Conservation (phyloP, 2,329 filamentous ascomycete species). For the Alternaria novae-zelandiae region DNA sequence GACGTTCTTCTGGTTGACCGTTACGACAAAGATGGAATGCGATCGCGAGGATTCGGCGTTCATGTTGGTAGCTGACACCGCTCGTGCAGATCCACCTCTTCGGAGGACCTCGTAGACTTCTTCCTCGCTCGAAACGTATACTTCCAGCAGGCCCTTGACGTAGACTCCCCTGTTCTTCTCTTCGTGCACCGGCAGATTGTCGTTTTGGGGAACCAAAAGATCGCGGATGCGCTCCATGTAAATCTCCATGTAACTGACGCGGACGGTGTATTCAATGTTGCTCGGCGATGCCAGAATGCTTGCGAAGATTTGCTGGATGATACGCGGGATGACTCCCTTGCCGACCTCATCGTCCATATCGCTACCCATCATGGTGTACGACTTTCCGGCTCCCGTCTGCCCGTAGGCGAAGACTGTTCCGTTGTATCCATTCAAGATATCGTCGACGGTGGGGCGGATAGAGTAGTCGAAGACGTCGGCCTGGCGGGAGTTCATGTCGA, state of each 20-base stretch:
- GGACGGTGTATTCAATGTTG: constrained; percentile 98
- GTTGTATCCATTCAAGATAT: constrained; percentile 99
- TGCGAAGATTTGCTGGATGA: constrained; percentile 96
- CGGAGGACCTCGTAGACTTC: constrained; percentile 98
- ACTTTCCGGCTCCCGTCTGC: constrained; percentile 98
- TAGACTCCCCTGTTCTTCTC: constrained; percentile 96
- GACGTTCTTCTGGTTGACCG: constrained; percentile 95
- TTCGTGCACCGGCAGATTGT: constrained; percentile 97
- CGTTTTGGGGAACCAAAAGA: constrained; percentile 88
- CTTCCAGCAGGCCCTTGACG: constrained; percentile 91
- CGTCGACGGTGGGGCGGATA: constrained; percentile 93
- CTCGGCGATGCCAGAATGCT: constrained; percentile 90
- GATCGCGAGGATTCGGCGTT: constrained; percentile 98
- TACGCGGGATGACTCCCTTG: constrained; percentile 94
- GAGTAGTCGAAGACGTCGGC: constrained; percentile 98
- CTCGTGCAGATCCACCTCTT: constrained; percentile 84
- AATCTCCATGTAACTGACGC: constrained; percentile 99
- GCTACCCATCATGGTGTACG: constrained; percentile 97
- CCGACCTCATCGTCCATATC: constrained; percentile 89
- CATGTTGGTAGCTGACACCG: constrained; percentile 98
- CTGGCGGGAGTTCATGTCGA: constrained; percentile 91
- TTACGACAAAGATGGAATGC: constrained; percentile 97
- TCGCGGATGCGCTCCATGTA: constrained; percentile 99
- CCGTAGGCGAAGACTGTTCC: constrained; percentile 98
- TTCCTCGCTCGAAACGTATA: constrained; percentile 93